Conservation (phyloP, 805 yeast species). For the Scheffersomyces stipitis region DNA sequence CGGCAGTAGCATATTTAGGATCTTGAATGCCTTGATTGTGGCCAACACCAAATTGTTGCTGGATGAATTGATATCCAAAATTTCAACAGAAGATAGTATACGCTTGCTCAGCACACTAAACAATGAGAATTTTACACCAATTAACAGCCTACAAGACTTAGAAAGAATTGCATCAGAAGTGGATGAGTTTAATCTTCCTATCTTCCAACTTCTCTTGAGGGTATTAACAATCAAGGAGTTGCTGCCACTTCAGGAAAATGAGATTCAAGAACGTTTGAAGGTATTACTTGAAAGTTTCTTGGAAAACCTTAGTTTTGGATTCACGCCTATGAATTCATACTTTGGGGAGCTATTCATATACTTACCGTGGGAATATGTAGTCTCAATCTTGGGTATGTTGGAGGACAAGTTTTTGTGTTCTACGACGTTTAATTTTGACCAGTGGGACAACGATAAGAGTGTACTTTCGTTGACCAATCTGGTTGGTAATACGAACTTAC, state of each 20-base stretch:
- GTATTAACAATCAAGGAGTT: slow-evolving; percentile 17
- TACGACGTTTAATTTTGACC: slow-evolving; percentile 8
- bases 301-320: slow-evolving; percentile 23
- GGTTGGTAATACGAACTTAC: slow-evolving; percentile 16
- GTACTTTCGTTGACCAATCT: background rate
- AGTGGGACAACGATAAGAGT: background rate
- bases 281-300: slow-evolving; percentile 14
- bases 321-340: slow-evolving; percentile 29
- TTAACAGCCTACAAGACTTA: slow-evolving; percentile 15
- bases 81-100: slow-evolving; percentile 16
- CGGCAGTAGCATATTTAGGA: slow-evolving; percentile 8
- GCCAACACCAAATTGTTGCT: slow-evolving; percentile 18
- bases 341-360: slow-evolving; percentile 41
- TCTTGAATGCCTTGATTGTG: slow-evolving; percentile 13
- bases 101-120: slow-evolving; percentile 17
- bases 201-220: slow-evolving; percentile 29
- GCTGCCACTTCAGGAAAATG: slow-evolving; percentile 6
- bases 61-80: slow-evolving; percentile 18
- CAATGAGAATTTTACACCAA: background rate
- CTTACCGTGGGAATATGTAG: slow-evolving; percentile 29
- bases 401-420: slow-evolving; percentile 27
- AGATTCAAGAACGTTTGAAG: slow-evolving; percentile 11
- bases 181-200: slow-evolving; percentile 38
- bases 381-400: slow-evolving; percentile 23
- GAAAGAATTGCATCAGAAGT: slow-evolving; percentile 10